Conservation (phyloP, 768 basidiomycete species). For the Leccinellum albellum region DNA sequence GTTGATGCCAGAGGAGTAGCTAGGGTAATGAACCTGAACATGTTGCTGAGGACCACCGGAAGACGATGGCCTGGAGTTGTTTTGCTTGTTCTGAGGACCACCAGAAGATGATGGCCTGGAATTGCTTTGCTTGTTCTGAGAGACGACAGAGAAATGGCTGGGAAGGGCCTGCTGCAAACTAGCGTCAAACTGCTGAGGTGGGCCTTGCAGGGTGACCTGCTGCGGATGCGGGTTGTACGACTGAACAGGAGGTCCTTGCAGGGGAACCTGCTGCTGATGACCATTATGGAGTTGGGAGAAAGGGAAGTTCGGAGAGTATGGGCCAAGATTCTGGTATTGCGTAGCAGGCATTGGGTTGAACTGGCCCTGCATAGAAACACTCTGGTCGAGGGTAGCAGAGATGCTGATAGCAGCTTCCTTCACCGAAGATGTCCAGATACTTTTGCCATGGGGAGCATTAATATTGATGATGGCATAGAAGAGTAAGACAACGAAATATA, state of each 20-base stretch:
- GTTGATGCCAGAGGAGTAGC: constrained; percentile 7
- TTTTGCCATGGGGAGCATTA: constrained; percentile 17
- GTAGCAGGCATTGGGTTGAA: background rate
- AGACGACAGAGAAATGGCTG: background rate
- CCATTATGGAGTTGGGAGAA: constrained; percentile 5
- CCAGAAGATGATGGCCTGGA: background rate
- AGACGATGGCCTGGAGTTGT: background rate
- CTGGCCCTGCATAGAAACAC: constrained; percentile 9
- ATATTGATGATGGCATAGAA: constrained; percentile 21
- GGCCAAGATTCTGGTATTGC: constrained; percentile 5
- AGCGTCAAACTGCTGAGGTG: background rate
- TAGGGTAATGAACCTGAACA: constrained; percentile 1
- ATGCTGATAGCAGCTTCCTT: constrained; percentile 9
- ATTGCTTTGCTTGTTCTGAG: constrained; percentile 4
- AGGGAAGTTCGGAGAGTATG: constrained; percentile 1
- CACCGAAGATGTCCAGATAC: constrained; percentile 25
- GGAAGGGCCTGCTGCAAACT: background rate
- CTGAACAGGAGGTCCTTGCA: background rate
- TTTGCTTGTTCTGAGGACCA: background rate
- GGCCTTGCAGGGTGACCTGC: background rate
- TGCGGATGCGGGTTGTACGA: constrained; percentile 1
- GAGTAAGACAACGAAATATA: constrained; percentile 20
- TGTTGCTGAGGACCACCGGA: background rate
- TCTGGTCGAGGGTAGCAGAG: background rate
- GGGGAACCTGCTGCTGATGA: background rate